Evolutionary conservation across 23 red algal species (phyloP).

Genomic region (Pyropia haitanensis): DNA sequence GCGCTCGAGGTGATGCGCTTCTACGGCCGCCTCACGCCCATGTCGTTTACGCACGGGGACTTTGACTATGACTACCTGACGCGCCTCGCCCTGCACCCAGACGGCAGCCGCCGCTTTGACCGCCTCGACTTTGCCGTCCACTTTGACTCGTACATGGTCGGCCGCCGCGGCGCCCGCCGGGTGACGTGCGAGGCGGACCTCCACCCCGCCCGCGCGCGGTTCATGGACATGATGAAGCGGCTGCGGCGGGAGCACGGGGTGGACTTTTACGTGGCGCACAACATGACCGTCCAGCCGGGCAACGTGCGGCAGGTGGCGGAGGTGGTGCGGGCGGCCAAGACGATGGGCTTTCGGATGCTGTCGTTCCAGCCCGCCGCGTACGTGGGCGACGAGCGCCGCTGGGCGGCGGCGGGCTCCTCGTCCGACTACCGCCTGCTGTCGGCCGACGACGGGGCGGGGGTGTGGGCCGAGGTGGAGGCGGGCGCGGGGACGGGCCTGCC

Average conservation of each 20-base stretch:
- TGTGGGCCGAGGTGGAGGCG: conserved; percentile 67
- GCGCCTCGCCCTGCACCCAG: conserved; percentile 26
- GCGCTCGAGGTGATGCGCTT: conserved; percentile 66
- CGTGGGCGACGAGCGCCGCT: conserved; percentile 31
- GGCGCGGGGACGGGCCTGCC: conserved; percentile 62
- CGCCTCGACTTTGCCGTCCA: conserved; percentile 77
- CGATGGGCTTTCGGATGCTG: conserved; percentile 62
- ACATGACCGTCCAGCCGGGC: conserved; percentile 66
- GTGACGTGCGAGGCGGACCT: conserved; percentile 33
- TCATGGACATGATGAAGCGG: conserved; percentile 52
- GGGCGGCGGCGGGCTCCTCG: conserved; percentile 13
- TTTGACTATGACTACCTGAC: conserved; percentile 69
- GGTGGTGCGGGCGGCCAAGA: conserved; percentile 19
- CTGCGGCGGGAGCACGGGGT: conserved; percentile 52
- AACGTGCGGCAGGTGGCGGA: conserved; percentile 46
- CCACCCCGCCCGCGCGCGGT: conserved; percentile 34
- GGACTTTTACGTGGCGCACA: conserved; percentile 54
- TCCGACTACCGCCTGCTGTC: neutral
- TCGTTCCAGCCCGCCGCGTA: conserved; percentile 70
- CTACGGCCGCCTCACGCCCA: conserved; percentile 61
- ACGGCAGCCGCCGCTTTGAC: conserved; percentile 45
- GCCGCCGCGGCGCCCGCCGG: conserved; percentile 17
- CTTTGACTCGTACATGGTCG: conserved; percentile 68
- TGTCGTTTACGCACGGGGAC: conserved; percentile 77
- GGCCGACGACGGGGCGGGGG: conserved; percentile 56